Conservation (phyloP, 352 stramenopile species). For the Pythium folliculosum region DNA sequence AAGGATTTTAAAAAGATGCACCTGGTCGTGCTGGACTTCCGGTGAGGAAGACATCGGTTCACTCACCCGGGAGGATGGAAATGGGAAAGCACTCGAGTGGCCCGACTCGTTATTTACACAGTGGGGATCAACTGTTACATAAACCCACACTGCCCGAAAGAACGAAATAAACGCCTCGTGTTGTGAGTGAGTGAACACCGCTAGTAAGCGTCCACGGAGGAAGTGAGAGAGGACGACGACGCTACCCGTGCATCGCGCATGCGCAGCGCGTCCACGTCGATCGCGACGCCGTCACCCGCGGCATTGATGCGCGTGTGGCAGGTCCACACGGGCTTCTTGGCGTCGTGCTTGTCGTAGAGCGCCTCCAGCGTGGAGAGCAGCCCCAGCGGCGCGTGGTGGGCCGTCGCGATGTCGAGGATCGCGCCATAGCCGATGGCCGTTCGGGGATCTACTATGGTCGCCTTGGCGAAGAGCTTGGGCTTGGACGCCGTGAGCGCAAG, state of each 20-base stretch:
- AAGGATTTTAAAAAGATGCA: constrained; percentile 84
- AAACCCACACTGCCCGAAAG: not conserved
- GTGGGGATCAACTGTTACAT: not conserved
- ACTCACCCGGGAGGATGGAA: not conserved
- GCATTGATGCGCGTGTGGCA: constrained; percentile 35
- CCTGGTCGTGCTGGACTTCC: constrained; percentile 61
- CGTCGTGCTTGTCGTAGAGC: constrained; percentile 54
- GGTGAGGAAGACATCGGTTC: constrained; percentile 13
- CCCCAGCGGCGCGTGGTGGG: constrained; percentile 44
- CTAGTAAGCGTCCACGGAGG: not conserved
- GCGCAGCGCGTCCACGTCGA: not conserved
- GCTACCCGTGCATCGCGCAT: not conserved
- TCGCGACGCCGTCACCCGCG: constrained; percentile 2
- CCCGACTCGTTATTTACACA: constrained; percentile 11
- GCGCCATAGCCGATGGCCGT: constrained; percentile 64
- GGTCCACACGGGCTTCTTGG: constrained; percentile 49
- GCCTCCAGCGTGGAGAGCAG: constrained; percentile 49
- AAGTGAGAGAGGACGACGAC: not conserved
- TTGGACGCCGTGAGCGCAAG: constrained; percentile 41
- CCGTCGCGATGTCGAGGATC: constrained; percentile 63
- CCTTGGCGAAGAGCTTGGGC: constrained; percentile 41
- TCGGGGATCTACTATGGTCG: constrained; percentile 27
- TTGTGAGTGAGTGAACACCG: not conserved
- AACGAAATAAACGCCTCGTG: not conserved
- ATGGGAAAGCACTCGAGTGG: not conserved